Percentiles rank a stretch among this genome's conserved stretches.
These are phyloP conservation scores for Closterium sp. DNA, from an alignment of 139 green algal species.

Conservation along the genomic window DNA sequence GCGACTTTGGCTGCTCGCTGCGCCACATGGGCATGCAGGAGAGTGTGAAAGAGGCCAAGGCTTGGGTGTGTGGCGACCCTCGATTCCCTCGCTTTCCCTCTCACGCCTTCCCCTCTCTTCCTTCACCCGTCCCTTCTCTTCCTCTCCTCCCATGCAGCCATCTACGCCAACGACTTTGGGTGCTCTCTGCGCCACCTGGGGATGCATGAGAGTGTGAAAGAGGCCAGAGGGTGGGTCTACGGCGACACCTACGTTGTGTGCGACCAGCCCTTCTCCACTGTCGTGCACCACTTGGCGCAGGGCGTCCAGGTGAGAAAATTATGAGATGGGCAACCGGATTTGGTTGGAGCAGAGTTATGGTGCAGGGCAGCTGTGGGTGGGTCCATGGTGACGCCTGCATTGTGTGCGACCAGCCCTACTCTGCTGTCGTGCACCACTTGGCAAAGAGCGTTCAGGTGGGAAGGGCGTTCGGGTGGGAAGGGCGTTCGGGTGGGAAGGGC, in stretches of 20 bases:
- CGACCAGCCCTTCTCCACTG: slow-evolving; percentile 60
- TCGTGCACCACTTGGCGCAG: slow-evolving; percentile 59
- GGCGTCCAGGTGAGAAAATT: background rate
- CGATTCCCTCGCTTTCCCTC: background rate
- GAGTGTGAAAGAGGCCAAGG: background rate
- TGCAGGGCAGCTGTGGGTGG: no score
- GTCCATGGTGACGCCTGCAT: slow-evolving; percentile 75
- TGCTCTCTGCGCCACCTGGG: slow-evolving; percentile 68
- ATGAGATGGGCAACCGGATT: no score
- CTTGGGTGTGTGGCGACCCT: background rate
- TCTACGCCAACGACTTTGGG: slow-evolving; percentile 84
- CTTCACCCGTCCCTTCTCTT: background rate
- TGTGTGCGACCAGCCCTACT: slow-evolving; percentile 67
- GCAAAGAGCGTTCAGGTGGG: slow-evolving; percentile 16
- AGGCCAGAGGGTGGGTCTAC: slow-evolving; percentile 67
- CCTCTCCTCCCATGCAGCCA: slow-evolving; percentile 51
- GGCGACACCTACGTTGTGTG: slow-evolving; percentile 80
- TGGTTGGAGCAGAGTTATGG: no score
- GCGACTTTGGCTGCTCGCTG: background rate
- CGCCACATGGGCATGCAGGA: background rate
- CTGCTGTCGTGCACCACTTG: slow-evolving; percentile 56
- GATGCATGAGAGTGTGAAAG: slow-evolving; percentile 71
- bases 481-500: no score
- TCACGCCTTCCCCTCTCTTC: background rate
- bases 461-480: no score